Evolutionary conservation across 768 basidiomycete species (phyloP), one percentile per base, ranked within the genome.

Genomic region (Mycena chlorophos): DNA sequence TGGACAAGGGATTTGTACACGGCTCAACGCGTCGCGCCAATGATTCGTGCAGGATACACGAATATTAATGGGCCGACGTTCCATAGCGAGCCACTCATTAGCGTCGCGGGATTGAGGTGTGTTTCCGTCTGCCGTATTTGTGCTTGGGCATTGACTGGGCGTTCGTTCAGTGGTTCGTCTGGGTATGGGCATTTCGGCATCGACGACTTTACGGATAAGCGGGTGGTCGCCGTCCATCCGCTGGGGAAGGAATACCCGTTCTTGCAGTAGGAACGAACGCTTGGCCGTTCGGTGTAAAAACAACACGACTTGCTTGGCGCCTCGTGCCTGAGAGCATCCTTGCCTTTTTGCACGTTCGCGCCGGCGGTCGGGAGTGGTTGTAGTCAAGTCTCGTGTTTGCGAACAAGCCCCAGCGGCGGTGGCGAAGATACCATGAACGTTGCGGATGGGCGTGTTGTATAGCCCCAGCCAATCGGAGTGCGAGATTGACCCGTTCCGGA

Each of bases 61-160:
- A 78, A 80, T 61, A 75, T 86, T 60, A 86, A 87, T 55, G 84
- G 82, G 1, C 66, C 76, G 3, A 80, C 81, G 3, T 60, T 84
- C 22, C 78, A 82, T 54, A 62, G 66, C 6, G 81, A 85, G 58
- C 61, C 69, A 5, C 52, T 55, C 6, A 66, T 73, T 47, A 71
- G 75, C 16, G 54, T 73, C 8, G 61, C 71, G 3, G 82, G 82
- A 0, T 68, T 83, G 19, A 77, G 80, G 82, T 83, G 65, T 52
- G 76, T 69, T 43, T 50, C 48, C 29, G 14, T 51, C 39, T 23
- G 14, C 31, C 20, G 5, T 30, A 42, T 19, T 5, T 20, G 6
- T 27, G 27, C 13, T 56, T 55, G 4, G n/a, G 20, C 38, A 19
- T 12, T 40, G 39, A 30, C 37, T 27, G 16, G 17, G 8, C 8